Conservation (phyloP, 768 basidiomycete genomes). For the Psilocybe tampanensis region DNA sequence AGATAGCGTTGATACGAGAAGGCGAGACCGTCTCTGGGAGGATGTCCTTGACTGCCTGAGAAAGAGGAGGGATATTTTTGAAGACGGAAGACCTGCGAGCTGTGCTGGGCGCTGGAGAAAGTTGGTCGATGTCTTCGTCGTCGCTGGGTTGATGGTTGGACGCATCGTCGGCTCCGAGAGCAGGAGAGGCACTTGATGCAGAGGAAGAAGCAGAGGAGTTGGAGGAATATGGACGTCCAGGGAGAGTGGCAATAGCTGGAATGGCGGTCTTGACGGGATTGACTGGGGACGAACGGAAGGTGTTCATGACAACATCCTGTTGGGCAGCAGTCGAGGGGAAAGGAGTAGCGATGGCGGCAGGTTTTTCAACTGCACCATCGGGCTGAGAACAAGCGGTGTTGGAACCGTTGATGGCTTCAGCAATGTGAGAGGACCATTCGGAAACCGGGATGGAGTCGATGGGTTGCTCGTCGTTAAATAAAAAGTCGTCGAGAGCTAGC, state of each 20-base stretch:
- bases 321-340: constrained; percentile 26
- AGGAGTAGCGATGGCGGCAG: constrained; percentile 7
- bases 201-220: constrained; percentile 7
- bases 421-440: constrained; percentile 17
- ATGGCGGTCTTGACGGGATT: constrained; percentile 3
- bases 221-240: constrained; percentile 5
- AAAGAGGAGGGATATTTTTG: constrained; percentile 36
- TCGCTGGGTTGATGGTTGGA: constrained; percentile 32
- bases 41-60: constrained; percentile 43
- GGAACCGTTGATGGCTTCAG: constrained; percentile 10
- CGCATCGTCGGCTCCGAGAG: constrained; percentile 30
- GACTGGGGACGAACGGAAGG: constrained; percentile 11
- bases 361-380: constrained; percentile 12
- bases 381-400: constrained; percentile 4
- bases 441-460: constrained; percentile 20
- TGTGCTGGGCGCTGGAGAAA: constrained; percentile 33
- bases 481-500: constrained; percentile 82
- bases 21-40: constrained; percentile 59
- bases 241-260: constrained; percentile 7
- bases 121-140: constrained; percentile 35
- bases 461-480: constrained; percentile 48
- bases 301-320: constrained; percentile 35
- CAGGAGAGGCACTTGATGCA: constrained; percentile 14
- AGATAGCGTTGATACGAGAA: constrained; percentile 57
- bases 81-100: constrained; percentile 28